These are phyloP conservation scores for Leishmania tarentolae DNA, from an alignment of 208 protist genomes.

Conservation along the genomic window DNA sequence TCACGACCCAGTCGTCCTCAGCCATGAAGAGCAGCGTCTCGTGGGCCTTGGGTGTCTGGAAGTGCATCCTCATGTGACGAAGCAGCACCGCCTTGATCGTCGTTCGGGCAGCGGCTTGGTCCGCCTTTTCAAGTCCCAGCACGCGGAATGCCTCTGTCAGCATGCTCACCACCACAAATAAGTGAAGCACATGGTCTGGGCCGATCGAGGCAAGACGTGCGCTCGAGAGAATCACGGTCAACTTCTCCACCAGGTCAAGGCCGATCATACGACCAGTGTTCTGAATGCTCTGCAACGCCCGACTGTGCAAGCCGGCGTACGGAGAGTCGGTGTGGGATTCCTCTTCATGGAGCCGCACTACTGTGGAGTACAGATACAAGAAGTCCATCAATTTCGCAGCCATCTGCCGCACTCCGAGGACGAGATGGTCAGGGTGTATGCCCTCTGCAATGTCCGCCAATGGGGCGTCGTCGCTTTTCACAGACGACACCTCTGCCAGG, in stretches of 20 bases:
- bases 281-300: constrained; percentile 43
- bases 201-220: constrained; percentile 47
- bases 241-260: constrained; percentile 75
- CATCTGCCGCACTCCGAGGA: constrained; percentile 75
- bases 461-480: constrained; percentile 63
- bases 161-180: constrained; percentile 81
- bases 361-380: constrained; percentile 64
- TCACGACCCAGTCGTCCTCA: constrained; percentile 66
- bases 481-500: constrained; percentile 70
- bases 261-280: constrained; percentile 63
- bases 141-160: constrained; percentile 56
- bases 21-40: constrained; percentile 68
- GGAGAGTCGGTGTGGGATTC: constrained; percentile 36
- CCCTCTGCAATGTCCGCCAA: constrained; percentile 71
- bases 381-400: constrained; percentile 79
- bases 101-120: constrained; percentile 47
- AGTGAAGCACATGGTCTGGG: constrained; percentile 72
- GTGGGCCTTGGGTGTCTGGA: constrained; percentile 63
- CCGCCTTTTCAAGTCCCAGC: constrained; percentile 53
- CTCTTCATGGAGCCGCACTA: constrained; percentile 63
- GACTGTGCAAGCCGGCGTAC: constrained; percentile 45
- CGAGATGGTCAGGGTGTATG: constrained; percentile 77
- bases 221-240: constrained; percentile 54
- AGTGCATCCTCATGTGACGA: constrained; percentile 47
- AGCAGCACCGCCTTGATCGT: constrained; percentile 56